phyloP scores from a whole-genome alignment of 176 grass and related monocot genomes.

The Guadua angustifolia region DNA sequence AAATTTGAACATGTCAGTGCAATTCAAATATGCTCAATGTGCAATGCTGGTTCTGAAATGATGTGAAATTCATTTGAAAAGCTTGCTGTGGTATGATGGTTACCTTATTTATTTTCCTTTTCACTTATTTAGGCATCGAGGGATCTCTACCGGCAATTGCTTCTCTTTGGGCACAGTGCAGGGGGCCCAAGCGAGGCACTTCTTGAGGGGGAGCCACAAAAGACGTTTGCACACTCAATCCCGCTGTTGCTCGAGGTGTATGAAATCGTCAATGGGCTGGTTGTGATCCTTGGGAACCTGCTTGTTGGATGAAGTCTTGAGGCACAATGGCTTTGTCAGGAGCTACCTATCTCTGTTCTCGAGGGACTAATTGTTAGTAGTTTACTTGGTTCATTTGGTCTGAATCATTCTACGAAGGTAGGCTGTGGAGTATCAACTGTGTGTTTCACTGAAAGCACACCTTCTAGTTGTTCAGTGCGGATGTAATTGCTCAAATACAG shows the following conservation, averaged over 20 bases:
- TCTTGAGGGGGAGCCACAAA: conserved; percentile 77
- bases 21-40: conserved; percentile 4
- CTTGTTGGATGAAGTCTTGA: conserved; percentile 81
- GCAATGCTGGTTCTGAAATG: conserved; percentile 13
- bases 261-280: conserved; percentile 56
- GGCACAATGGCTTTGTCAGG: conserved; percentile 60
- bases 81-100: neutral
- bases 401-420: conserved; percentile 16
- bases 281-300: conserved; percentile 63
- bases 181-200: conserved; percentile 55
- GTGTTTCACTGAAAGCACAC: neutral
- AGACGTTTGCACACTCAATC: conserved; percentile 63
- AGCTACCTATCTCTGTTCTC: conserved; percentile 64
- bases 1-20: neutral
- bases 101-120: neutral
- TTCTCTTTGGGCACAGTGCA: conserved; percentile 57
- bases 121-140: conserved; percentile 58
- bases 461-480: neutral
- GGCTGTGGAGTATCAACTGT: neutral
- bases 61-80: neutral
- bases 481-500: neutral
- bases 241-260: conserved; percentile 65
- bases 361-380: conserved; percentile 50
- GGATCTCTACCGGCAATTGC: conserved; percentile 60
- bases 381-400: conserved; percentile 1